phyloP scores from a whole-genome alignment of 2,329 filamentous ascomycete genomes.

The Xylariaceae sp. region DNA sequence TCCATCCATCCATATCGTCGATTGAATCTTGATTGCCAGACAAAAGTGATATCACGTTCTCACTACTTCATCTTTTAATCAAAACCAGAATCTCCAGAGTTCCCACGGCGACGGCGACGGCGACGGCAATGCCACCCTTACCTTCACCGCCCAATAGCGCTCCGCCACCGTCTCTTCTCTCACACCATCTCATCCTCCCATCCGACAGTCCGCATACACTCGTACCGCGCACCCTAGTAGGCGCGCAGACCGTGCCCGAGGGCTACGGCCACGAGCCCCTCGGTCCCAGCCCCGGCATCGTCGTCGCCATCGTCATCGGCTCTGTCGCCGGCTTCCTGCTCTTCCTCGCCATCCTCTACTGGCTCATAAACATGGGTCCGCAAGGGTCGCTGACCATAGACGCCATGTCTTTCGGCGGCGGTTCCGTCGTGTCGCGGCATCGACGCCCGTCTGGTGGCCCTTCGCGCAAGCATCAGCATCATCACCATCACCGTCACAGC shows the following conservation, averaged over 20 bases:
- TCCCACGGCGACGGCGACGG: constrained; percentile 6
- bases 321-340: constrained; percentile 39
- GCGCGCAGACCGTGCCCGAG: constrained; percentile 37
- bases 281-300: constrained; percentile 31
- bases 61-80: neutral
- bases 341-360: constrained; percentile 28
- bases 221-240: constrained; percentile 20
- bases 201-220: constrained; percentile 11
- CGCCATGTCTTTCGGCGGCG: constrained; percentile 29
- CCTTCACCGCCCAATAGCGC: constrained; percentile 12
- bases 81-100: neutral
- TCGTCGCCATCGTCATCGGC: constrained; percentile 34
- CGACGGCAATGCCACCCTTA: constrained; percentile 20
- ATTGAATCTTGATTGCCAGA: no score
- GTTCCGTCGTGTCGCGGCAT: constrained; percentile 31
- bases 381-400: constrained; percentile 26
- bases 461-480: neutral
- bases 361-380: constrained; percentile 26
- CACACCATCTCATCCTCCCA: constrained; percentile 8
- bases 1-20: no score
- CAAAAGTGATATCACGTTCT: neutral
- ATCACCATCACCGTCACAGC: constrained; percentile 10
- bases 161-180: constrained; percentile 13
- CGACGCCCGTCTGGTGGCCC: constrained; percentile 19
- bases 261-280: constrained; percentile 40